Evolutionary conservation across 2,329 filamentous ascomycete species (phyloP).

Genomic region (Aspergillus cejpii): DNA sequence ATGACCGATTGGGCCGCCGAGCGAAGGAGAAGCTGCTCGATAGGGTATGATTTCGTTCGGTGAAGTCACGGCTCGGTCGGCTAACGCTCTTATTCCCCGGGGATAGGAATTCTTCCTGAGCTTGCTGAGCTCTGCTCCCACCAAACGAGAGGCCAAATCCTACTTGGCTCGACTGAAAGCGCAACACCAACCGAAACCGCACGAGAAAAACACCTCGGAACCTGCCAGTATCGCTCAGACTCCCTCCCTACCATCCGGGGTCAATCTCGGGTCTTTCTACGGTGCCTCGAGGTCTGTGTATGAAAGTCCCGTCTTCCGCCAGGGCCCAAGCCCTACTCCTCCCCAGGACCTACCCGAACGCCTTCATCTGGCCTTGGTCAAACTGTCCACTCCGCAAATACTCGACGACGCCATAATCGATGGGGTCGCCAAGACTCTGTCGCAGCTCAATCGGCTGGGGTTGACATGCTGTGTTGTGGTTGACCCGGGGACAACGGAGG

Average conservation of each 20-base stretch:
- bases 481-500: conserved; percentile 54
- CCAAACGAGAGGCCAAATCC: conserved; percentile 83
- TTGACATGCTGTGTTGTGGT: conserved; percentile 76
- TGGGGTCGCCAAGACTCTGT: conserved; percentile 75
- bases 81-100: conserved; percentile 3
- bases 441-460: conserved; percentile 74
- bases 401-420: conserved; percentile 62
- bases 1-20: conserved; percentile 32
- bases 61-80: background rate
- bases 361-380: conserved; percentile 76
- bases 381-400: conserved; percentile 66
- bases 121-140: conserved; percentile 79
- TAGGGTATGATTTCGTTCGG: conserved; percentile 25
- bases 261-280: conserved; percentile 58
- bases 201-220: conserved; percentile 29
- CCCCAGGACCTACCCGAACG: conserved; percentile 39
- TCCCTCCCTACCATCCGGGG: conserved; percentile 38
- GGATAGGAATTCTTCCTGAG: conserved; percentile 74
- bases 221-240: conserved; percentile 13
- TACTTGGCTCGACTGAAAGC: conserved; percentile 79
- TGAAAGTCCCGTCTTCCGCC: conserved; percentile 55
- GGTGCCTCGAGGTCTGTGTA: conserved; percentile 52
- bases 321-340: conserved; percentile 43
- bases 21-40: conserved; percentile 43
- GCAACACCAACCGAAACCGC: conserved; percentile 31